phyloP scores from a whole-genome alignment of 768 basidiomycete species.

The Pulveroboletus sp. region DNA sequence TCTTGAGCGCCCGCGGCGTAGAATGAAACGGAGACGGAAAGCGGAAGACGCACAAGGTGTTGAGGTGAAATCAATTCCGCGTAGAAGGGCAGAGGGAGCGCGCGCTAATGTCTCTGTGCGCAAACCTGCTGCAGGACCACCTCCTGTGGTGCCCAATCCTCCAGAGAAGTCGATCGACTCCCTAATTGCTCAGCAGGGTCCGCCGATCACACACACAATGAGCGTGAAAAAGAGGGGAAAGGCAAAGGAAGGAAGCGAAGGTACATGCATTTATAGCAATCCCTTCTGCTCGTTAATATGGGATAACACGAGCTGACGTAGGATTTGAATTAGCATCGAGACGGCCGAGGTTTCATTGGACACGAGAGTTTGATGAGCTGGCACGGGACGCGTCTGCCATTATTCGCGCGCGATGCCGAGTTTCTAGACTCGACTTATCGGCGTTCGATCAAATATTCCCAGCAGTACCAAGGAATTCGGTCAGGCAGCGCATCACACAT shows the following conservation, averaged over 20 bases:
- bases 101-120: conserved; percentile 30
- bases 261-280: conserved; percentile 14
- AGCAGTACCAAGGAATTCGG: conserved; percentile 63
- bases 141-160: conserved; percentile 39
- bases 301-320: conserved; percentile 1
- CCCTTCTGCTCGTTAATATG: not conserved
- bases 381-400: conserved; percentile 81
- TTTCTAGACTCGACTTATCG: conserved; percentile 60
- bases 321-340: conserved; percentile 25
- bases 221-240: conserved; percentile 36
- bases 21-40: conserved; percentile 29
- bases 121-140: conserved; percentile 23
- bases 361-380: conserved; percentile 81
- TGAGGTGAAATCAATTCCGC: conserved; percentile 50
- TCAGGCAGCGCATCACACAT: conserved; percentile 62
- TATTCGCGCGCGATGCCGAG: conserved; percentile 71
- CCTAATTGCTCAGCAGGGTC: conserved; percentile 50
- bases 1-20: conserved; percentile 39
- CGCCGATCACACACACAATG: conserved; percentile 30
- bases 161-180: conserved; percentile 49
- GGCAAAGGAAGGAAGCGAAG: conserved; percentile 26
- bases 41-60: conserved; percentile 31
- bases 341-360: conserved; percentile 79
- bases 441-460: conserved; percentile 80
- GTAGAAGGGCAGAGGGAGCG: conserved; percentile 61